Percentiles rank a stretch among this genome's conserved stretches.
Conservation (phyloP, 148 eudicot genomes). For the Camellia japonica region DNA sequence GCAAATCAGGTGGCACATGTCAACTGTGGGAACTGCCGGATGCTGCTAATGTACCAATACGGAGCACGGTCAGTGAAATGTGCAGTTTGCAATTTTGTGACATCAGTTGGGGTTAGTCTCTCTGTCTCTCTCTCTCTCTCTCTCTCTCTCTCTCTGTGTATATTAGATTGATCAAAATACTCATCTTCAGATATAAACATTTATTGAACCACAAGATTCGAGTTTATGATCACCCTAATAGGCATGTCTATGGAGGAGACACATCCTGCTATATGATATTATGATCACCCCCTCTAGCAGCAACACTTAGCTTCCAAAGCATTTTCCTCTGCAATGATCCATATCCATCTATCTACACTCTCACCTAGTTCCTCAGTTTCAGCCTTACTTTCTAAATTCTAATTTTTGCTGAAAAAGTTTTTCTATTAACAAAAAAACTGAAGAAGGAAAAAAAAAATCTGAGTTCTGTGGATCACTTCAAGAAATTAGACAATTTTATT, state of each 20-base stretch:
- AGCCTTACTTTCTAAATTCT: background rate
- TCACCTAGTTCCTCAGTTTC: background rate
- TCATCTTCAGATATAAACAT: background rate
- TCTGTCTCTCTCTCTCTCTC: background rate
- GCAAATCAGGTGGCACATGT: slow-evolving; percentile 94
- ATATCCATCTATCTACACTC: background rate
- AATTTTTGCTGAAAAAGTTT: background rate
- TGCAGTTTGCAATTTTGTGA: slow-evolving; percentile 80
- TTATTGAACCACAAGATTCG: background rate
- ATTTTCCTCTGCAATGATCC: background rate
- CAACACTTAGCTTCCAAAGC: background rate
- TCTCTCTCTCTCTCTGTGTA: background rate
- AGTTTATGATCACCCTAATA: background rate
- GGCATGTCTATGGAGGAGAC: background rate
- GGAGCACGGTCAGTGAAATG: slow-evolving; percentile 86
- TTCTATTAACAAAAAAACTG: background rate
- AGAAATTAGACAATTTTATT: background rate
- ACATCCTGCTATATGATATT: background rate
- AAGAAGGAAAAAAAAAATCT: background rate
- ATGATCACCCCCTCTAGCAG: background rate
- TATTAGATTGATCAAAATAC: background rate
- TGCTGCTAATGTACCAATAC: slow-evolving; percentile 79
- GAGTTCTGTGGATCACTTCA: background rate
- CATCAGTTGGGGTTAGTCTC: slow-evolving; percentile 63
- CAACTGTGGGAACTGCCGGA: slow-evolving; percentile 79